These are phyloP conservation scores for Tricholoma sp. DNA, from an alignment of 768 basidiomycete genomes.

Conservation along the genomic window DNA sequence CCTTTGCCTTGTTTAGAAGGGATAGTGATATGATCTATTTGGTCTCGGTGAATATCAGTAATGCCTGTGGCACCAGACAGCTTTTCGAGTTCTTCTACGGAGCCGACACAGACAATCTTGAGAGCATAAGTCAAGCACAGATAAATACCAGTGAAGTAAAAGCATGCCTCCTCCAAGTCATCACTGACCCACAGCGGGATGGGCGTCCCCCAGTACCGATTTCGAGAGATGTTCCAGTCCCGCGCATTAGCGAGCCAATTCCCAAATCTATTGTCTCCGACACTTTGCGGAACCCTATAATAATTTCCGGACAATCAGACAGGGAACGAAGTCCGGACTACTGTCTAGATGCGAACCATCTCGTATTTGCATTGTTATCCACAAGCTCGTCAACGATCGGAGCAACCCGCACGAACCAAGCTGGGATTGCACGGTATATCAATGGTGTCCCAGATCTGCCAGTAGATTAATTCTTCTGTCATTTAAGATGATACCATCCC, in stretches of 20 bases:
- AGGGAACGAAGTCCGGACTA: neutral
- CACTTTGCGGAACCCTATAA: conserved; percentile 80
- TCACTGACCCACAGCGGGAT: conserved; percentile 96
- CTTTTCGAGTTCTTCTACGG: conserved; percentile 80
- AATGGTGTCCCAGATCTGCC: conserved; percentile 88
- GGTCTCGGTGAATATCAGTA: conserved; percentile 89
- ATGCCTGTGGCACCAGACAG: conserved; percentile 82
- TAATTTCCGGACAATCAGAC: neutral
- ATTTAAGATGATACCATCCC: neutral
- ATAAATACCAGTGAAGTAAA: neutral
- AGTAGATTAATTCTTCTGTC: neutral
- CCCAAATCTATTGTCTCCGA: conserved; percentile 91
- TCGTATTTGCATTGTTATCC: conserved; percentile 81
- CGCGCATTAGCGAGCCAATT: conserved; percentile 98
- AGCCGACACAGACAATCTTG: conserved; percentile 81
- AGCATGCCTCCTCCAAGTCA: conserved; percentile 77
- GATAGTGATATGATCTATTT: conserved; percentile 94
- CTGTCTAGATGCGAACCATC: conserved; percentile 55
- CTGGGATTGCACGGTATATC: conserved; percentile 92
- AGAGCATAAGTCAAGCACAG: neutral
- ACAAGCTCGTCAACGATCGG: conserved; percentile 84
- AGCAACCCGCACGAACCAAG: conserved; percentile 91
- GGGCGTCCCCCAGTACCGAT: conserved; percentile 98
- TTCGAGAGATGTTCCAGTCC: conserved; percentile 99
- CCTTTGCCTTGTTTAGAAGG: conserved; percentile 90